phyloP scores from a whole-genome alignment of 306 rosid species.

The Hippophae rhamnoides region DNA sequence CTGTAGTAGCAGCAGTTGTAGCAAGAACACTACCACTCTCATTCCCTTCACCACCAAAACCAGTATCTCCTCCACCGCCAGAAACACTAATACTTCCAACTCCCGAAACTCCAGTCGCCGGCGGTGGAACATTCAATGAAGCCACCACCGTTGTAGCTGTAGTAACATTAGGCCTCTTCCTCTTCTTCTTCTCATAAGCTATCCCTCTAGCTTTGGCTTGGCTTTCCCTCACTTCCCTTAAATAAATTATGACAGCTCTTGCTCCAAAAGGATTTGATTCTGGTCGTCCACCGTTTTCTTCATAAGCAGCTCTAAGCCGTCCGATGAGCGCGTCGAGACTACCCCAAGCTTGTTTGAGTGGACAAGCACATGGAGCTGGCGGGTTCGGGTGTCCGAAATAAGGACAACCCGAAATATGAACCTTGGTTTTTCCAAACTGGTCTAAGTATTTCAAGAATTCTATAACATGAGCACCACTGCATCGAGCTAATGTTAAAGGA shows the following conservation, averaged over 20 bases:
- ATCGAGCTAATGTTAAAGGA: constrained; percentile 69
- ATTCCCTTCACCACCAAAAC: not conserved
- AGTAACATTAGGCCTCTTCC: constrained; percentile 36
- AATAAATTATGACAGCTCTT: constrained; percentile 66
- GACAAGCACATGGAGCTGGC: constrained; percentile 81
- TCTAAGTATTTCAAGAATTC: constrained; percentile 84
- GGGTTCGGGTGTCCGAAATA: constrained; percentile 79
- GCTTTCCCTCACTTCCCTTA: constrained; percentile 75
- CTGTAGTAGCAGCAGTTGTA: constrained; percentile 29
- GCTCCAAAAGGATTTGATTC: constrained; percentile 89
- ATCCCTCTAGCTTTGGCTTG: constrained; percentile 93
- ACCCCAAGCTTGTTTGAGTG: constrained; percentile 84
- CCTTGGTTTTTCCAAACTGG: constrained; percentile 92
- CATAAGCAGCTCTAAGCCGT: constrained; percentile 87
- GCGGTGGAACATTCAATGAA: not conserved
- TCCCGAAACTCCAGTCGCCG: not conserved
- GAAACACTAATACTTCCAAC: too few relatives aligned
- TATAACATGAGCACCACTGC: constrained; percentile 98
- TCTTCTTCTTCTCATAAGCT: constrained; percentile 87
- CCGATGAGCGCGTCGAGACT: constrained; percentile 87
- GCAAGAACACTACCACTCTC: constrained; percentile 17
- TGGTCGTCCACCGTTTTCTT: constrained; percentile 83
- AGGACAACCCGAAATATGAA: constrained; percentile 64
- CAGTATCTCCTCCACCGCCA: too few relatives aligned
- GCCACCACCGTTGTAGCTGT: constrained; percentile 2